Evolutionary conservation across 495 filamentous ascomycete genomes (phyloP).

Genomic region (Aspergillus avenaceus): DNA sequence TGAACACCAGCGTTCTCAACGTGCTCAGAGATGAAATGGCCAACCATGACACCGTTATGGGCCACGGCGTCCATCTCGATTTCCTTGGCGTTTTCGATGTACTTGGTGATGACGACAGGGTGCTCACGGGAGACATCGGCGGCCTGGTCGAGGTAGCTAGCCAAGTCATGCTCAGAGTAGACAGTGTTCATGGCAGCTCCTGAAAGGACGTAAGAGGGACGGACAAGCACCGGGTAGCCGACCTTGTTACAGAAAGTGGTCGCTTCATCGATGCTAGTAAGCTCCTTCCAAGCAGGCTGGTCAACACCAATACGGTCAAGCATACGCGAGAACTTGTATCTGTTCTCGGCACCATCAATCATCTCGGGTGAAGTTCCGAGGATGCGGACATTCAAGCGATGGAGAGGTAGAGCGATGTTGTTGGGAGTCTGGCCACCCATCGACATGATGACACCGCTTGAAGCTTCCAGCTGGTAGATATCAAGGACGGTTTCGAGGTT

Average conservation of each 20-base stretch:
- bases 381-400: slow-evolving; percentile 85
- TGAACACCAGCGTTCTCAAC: slow-evolving; percentile 97
- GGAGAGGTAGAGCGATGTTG: slow-evolving; percentile 90
- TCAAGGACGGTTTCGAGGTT: slow-evolving; percentile 91
- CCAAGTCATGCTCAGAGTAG: slow-evolving; percentile 83
- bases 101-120: slow-evolving; percentile 98
- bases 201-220: slow-evolving; percentile 95
- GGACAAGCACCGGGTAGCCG: slow-evolving; percentile 88
- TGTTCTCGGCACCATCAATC: slow-evolving; percentile 97
- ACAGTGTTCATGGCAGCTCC: slow-evolving; percentile 99
- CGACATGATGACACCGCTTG: slow-evolving; percentile 89
- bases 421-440: slow-evolving; percentile 99
- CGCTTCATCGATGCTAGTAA: slow-evolving; percentile 86
- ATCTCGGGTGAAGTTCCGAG: slow-evolving; percentile 96
- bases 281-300: slow-evolving; percentile 95
- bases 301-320: slow-evolving; percentile 92
- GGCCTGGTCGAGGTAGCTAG: slow-evolving; percentile 85
- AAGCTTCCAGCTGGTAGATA: slow-evolving; percentile 86
- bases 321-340: slow-evolving; percentile 98
- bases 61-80: slow-evolving; percentile 97
- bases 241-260: slow-evolving; percentile 82
- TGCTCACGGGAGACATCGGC: slow-evolving; percentile 91
- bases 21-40: slow-evolving; percentile 95
- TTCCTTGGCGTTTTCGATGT: slow-evolving; percentile 95
- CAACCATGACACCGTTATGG: slow-evolving; percentile 77